phyloP scores from a whole-genome alignment of 177 flowering plant species.

The Vitis hybrid region DNA sequence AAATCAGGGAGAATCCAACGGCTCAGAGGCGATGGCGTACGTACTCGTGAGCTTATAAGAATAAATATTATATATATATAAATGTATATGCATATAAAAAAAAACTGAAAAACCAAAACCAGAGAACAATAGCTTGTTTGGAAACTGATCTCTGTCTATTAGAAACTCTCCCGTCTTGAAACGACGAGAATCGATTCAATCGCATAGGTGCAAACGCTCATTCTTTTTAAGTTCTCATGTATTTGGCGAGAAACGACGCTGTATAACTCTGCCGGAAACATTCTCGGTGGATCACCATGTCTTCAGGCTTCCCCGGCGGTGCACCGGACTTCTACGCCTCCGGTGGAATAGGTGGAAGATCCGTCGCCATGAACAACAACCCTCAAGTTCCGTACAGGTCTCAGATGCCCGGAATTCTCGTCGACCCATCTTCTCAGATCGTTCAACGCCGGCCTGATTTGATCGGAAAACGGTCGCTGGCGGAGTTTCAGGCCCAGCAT shows the following conservation, averaged over 20 bases:
- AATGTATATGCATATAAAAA: neutral
- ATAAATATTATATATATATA: too few relatives aligned
- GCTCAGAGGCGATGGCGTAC: too few relatives aligned
- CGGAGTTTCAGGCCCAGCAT: slow-evolving; percentile 45
- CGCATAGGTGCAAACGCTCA: neutral
- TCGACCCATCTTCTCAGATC: slow-evolving; percentile 41
- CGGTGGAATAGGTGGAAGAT: slow-evolving; percentile 32
- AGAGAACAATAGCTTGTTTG: neutral
- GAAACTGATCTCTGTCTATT: neutral
- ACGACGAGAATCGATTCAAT: slow-evolving; percentile 16
- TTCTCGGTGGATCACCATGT: slow-evolving; percentile 24
- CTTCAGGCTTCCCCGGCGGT: slow-evolving; percentile 57
- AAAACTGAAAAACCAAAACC: too few relatives aligned
- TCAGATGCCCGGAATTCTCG: slow-evolving; percentile 37
- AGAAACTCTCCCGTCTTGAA: slow-evolving; percentile 13
- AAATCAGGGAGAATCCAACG: too few relatives aligned
- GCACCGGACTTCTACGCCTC: slow-evolving; percentile 46
- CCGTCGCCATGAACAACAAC: slow-evolving; percentile 23
- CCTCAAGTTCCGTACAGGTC: slow-evolving; percentile 32
- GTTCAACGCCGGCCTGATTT: slow-evolving; percentile 21
- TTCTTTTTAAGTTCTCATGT: slow-evolving; percentile 8
- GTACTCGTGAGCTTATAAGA: too few relatives aligned
- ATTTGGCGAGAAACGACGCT: slow-evolving; percentile 1
- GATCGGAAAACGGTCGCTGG: slow-evolving; percentile 52
- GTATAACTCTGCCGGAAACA: neutral